Evolutionary conservation across 768 basidiomycete genomes (phyloP).

Genomic region (Leccinum uliginosum): DNA sequence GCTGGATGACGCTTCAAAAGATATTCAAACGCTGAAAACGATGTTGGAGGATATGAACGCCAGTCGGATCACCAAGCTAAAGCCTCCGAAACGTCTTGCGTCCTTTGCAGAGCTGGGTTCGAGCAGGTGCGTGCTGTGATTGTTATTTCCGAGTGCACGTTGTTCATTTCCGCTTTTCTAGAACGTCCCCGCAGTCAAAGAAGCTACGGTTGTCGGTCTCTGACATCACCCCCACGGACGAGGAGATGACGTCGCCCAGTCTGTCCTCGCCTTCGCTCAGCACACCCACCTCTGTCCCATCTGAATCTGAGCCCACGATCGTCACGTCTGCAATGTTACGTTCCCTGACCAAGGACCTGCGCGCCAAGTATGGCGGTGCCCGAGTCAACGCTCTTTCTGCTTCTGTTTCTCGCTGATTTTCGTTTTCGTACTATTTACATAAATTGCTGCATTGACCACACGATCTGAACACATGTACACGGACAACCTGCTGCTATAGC

Average conservation of each 20-base stretch:
- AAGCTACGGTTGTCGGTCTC: conserved; percentile 41
- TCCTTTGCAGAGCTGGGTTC: conserved; percentile 38
- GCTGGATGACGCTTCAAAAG: conserved; percentile 28
- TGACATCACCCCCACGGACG: conserved; percentile 29
- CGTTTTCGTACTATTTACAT: not conserved
- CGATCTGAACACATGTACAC: conserved; percentile 7
- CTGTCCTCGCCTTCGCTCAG: conserved; percentile 44
- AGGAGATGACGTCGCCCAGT: conserved; percentile 23
- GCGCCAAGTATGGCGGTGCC: conserved; percentile 27
- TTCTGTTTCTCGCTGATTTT: conserved; percentile 8
- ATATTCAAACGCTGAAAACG: conserved; percentile 30
- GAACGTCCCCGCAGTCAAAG: conserved; percentile 32
- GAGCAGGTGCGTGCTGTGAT: conserved; percentile 33
- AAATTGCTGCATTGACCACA: not conserved
- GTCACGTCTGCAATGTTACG: conserved; percentile 67
- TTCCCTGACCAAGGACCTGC: conserved; percentile 28
- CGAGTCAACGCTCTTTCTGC: not conserved
- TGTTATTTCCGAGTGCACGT: not conserved
- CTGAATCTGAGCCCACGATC: conserved; percentile 30
- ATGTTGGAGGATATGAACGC: conserved; percentile 37
- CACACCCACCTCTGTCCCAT: conserved; percentile 38
- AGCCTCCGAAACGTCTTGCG: conserved; percentile 45
- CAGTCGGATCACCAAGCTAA: conserved; percentile 36
- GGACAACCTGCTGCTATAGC: not conserved
- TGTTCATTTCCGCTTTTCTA: conserved; percentile 11